Base-by-base conservation (phyloP, 2,329 filamentous ascomycete genomes). In the Venturia asperata region DNA sequence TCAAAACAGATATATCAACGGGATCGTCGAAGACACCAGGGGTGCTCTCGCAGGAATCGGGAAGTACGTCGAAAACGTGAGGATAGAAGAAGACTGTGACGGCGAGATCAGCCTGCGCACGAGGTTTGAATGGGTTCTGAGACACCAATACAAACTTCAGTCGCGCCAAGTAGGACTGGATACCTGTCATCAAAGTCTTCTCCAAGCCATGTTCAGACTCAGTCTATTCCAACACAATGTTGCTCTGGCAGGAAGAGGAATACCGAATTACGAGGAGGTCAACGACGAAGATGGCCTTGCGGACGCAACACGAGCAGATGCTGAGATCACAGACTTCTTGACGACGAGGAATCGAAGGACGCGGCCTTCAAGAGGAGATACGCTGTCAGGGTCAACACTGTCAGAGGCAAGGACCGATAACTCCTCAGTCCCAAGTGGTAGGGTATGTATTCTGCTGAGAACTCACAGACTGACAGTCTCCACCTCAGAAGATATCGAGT, bases 31-130 rank as follows among this genome's bases (percentile, higher is more conserved):
- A 10, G 71, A 73, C 58, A 68, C 71, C 15, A 69, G 70, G 41
- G 64, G 64, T 21, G 67, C 70, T 19, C 64, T 75, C 7, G 72
- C 72, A 63, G 71, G 72, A 15, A 72, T 75, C 5, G 73, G 73
- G 15, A 65, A 66, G 42, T 71, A 71, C n/a, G 68, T 75, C 24
- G 70, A 74, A 27, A 66, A 68, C 55, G 69, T 70, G 21, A 69
- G 68, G 41, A 67, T 67, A 5, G 67, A 65, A 52, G 69, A 69
- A 61, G 69, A 73, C 66, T 69, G 71, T 19, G 66, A 68, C 17
- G 69, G 70, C 62, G 64, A 68, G 60, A 67, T 64, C 43, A 67
- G 63, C 45, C 68, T 72, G 64, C 71, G 67, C 66, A 70, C 69
- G 17, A 73, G 70, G 65, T 71, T 73, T 37, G 72, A 73, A 34